Evolutionary conservation across 768 basidiomycete genomes (phyloP), one percentile per base, ranked within the genome.

Genomic region (Mycena rebaudengoi): DNA sequence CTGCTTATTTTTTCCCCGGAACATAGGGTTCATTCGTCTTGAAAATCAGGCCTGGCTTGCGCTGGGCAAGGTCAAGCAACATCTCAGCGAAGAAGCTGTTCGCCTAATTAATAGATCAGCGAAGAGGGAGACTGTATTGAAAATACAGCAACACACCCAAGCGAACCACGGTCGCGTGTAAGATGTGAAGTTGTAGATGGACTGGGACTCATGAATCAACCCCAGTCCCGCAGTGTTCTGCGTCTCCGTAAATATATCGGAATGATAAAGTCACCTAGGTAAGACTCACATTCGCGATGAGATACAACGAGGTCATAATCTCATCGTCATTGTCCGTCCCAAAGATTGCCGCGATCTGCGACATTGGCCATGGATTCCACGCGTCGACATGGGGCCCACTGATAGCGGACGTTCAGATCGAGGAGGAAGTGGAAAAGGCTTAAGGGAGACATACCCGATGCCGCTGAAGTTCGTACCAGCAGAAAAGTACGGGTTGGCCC

Each of bases 321-420:
- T 91, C 91, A 18, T 77, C 72, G 69, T 93, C 91, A 67, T 91
- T 79, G 71, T 92, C 87, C 10, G 89, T 89, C 3, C 91, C 89
- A 71, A 87, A 92, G 60, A 92, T 89, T 14, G 87, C 85, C 25
- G 86, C 86, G 41, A 94, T 86, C 56, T 88, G 89, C 23, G 91
- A 90, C 92, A 94, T 94, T 2, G 91, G 92, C 92, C 92, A 93
- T 46, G 91, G 91, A 71, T 91, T 81, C 85, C 85, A 89, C 11
- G 85, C 83, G 70, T 87, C 85, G 49, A 89, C 85, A 74, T 94
- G 91, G 33, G 91, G 91, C 4, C 91, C 91, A 30, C 91, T 92
- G 64, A n/a, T n/a, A 13, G 64, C 18, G 43, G 18, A 25, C 32
- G 65, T 30, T 29, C 32, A 40, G 29, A 60, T 30, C 44, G 16